Evolutionary conservation across 176 grass and related monocot genomes (phyloP).

Genomic region (Bonia amplexicaulis): DNA sequence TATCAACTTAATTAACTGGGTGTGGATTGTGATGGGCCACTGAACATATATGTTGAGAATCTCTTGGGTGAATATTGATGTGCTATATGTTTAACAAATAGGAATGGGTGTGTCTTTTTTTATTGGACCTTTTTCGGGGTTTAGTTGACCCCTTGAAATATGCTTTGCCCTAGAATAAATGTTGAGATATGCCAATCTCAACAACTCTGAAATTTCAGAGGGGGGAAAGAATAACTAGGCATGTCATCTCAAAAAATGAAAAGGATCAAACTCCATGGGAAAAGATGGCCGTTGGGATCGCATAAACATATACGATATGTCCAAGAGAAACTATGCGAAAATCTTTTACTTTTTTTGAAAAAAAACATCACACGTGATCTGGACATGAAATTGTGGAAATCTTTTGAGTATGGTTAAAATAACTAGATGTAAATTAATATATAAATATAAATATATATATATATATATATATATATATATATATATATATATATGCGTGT

Average conservation of each 20-base stretch:
- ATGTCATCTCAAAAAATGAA: background rate
- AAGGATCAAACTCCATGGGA: background rate
- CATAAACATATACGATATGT: background rate
- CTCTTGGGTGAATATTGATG: background rate
- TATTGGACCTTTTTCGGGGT: background rate
- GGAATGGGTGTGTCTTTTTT: background rate
- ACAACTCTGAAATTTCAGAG: background rate
- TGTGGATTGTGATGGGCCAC: constrained; percentile 33
- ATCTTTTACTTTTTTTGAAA: background rate
- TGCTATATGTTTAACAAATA: background rate
- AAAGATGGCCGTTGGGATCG: background rate
- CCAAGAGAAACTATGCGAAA: background rate
- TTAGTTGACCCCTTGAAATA: constrained; percentile 3
- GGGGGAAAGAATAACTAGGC: background rate
- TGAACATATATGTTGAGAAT: background rate
- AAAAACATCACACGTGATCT: background rate
- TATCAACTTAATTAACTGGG: constrained; percentile 1
- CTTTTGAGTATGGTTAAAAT: background rate
- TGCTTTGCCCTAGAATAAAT: constrained; percentile 4
- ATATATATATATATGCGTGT: too few relatives aligned
- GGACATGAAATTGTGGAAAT: background rate
- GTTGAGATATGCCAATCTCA: background rate
- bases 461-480: too few relatives aligned
- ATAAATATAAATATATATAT: too few relatives aligned
- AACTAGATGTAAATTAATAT: background rate